Base-by-base conservation (phyloP, 2,329 filamentous ascomycete genomes). In the Colletotrichum musicola region DNA sequence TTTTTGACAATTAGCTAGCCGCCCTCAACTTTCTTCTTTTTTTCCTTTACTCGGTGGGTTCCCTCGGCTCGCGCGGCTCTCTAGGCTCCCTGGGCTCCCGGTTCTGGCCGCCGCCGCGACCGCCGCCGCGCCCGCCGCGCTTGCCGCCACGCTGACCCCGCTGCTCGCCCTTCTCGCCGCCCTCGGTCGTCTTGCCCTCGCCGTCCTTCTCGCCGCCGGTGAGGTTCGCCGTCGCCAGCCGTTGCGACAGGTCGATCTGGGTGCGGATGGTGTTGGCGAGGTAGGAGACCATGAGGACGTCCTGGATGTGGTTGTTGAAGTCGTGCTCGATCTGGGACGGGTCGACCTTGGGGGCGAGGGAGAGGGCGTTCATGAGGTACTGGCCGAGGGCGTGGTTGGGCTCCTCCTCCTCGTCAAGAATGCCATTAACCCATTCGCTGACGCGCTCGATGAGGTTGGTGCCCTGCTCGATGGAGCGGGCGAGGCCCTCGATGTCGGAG, bases 261-360 rank as follows among this genome's bases (percentile, higher is more conserved):
- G 95, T 98, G 81, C 95, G 94, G 83, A 98, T 97, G 73, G 94
- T 98, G 88, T 98, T 99, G 80, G 96, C 94, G 73, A 99, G 89
- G 86, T 99, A 99, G 74, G 94, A 97, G 76, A 99, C 95, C 81
- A 98, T 95, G 73, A 99, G 90, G 70, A 99, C 95, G 81, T 99
- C 96, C 85, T 99, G 96, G 82, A 99, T 94, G 85, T 99, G 96
- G 86, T 97, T 97, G 90, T 99, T 99, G 89, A 99, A 99, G 86
- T 98, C 95, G 79, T 92, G 89, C 87, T 99, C 96, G 78, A 99
- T 95, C 80, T 97, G 92, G 71, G 90, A 88, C 44, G 92, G 86
- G 76, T 97, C 93, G 70, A 98, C 96, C 88, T 98, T 99, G 77
- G 96, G 96, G 64, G 95, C 94, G 72, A 99, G 86, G 54, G 93